A percentile compares a stretch with the other conserved stretches of the same genome.
Evolutionary conservation across 768 basidiomycete genomes (phyloP).

Genomic region (Infundibulicybe gibba): DNA sequence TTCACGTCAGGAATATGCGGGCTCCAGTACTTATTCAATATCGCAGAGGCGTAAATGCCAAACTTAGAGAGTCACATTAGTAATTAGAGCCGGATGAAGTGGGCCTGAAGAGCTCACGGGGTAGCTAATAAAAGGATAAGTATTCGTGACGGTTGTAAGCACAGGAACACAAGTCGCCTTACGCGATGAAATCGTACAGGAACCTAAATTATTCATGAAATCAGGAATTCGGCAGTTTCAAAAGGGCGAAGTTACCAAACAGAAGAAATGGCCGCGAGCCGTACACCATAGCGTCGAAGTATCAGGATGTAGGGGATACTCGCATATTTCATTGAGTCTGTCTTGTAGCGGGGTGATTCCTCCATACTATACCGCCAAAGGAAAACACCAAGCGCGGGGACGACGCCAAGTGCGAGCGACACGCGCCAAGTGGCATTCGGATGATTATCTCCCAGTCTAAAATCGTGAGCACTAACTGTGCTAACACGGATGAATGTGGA

Average conservation of each 20-base stretch:
- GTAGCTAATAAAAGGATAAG: slow-evolving; percentile 33
- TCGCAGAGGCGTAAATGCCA: slow-evolving; percentile 73
- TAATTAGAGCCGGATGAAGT: neutral
- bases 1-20: neutral
- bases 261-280: slow-evolving; percentile 65
- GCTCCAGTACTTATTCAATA: slow-evolving; percentile 51
- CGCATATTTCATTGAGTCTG: slow-evolving; percentile 73
- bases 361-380: slow-evolving; percentile 84
- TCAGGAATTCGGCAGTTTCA: neutral
- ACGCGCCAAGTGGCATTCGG: slow-evolving; percentile 84
- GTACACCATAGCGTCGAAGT: slow-evolving; percentile 73
- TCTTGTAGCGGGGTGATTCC: slow-evolving; percentile 70
- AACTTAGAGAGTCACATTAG: slow-evolving; percentile 42
- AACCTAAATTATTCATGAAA: slow-evolving; percentile 31
- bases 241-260: slow-evolving; percentile 50
- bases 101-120: slow-evolving; percentile 40
- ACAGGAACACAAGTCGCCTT: slow-evolving; percentile 18
- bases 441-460: slow-evolving; percentile 71
- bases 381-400: slow-evolving; percentile 77
- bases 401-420: slow-evolving; percentile 76
- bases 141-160: neutral
- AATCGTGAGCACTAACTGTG: neutral
- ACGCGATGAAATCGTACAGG: slow-evolving; percentile 79
- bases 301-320: slow-evolving; percentile 74
- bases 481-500: neutral